Percentiles rank a stretch among this genome's conserved stretches.
phyloP scores from a whole-genome alignment of 768 basidiomycete species.

The Trametes villosa region DNA sequence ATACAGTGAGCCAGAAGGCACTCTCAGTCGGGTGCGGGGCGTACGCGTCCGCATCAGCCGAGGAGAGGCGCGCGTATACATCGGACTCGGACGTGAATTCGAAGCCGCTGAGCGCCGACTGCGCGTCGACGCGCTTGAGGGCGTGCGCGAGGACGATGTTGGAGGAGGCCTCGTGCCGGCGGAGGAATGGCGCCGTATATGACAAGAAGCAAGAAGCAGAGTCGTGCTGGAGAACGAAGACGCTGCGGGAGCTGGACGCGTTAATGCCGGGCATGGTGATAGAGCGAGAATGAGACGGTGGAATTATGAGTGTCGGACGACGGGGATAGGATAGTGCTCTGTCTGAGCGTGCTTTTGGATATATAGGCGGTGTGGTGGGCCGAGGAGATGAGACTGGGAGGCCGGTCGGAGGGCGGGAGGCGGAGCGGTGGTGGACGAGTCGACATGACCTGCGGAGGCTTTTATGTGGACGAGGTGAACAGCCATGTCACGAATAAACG shows the following conservation, averaged over 20 bases:
- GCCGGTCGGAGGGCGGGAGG: neutral
- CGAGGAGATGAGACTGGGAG: neutral
- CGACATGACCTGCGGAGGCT: neutral
- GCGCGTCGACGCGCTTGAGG: conserved; percentile 44
- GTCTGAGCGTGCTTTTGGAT: neutral
- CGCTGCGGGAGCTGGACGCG: conserved; percentile 26
- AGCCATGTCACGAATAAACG: conserved; percentile 21
- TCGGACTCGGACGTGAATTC: conserved; percentile 42
- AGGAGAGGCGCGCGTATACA: conserved; percentile 30
- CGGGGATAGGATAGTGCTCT: conserved; percentile 1
- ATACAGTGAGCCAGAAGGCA: conserved; percentile 56
- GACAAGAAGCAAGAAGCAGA: conserved; percentile 47
- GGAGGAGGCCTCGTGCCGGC: conserved; percentile 49
- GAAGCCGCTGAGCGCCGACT: conserved; percentile 42
- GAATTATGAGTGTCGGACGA: neutral
- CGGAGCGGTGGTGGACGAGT: conserved; percentile 1
- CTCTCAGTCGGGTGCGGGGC: conserved; percentile 27
- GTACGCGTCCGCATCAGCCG: conserved; percentile 29
- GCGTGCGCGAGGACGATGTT: conserved; percentile 60
- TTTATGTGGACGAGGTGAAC: conserved; percentile 20
- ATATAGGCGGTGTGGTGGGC: neutral
- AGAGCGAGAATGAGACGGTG: neutral
- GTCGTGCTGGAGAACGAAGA: conserved; percentile 44
- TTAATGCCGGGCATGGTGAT: conserved; percentile 39
- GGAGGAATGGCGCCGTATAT: conserved; percentile 46